Evolutionary conservation across 371 early-diverging fungal species (phyloP), one percentile per base, ranked within the genome.

Genomic region (Lichtheimia ramosa): DNA sequence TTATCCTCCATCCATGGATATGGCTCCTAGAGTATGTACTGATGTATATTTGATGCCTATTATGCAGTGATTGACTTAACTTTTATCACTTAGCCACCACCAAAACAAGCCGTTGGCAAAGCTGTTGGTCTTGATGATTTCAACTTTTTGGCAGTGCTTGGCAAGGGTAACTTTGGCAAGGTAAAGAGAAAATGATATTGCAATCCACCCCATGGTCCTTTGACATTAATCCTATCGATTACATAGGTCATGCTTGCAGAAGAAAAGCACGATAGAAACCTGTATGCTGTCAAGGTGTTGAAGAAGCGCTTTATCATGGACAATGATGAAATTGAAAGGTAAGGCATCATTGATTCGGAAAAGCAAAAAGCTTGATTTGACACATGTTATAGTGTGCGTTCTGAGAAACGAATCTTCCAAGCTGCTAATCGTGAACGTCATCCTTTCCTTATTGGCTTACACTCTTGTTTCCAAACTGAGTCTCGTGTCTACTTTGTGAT

Each of bases 141-240:
- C 66, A 84, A 89, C 61, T 92, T 99, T 59, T 67, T 97, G 58
- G 92, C 94, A 43, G 97, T 98, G 3, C 74, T 99, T 16, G 99
- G 99, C 57, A 95, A 92, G 74, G 99, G 99, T 43, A 95, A 94
- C 72, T 99, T 98, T 85, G 99, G 99, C 61, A 99, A 99, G 83
- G 91, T 92, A 58, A 57, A 25, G 5, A 25, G 25, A 20, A 5
- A 59, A 23, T 6, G 15, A 4, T 15, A 40, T 43, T 43, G 1
- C 18, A 27, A 16, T 28, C 7, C 7, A 3, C 7, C 25, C 25
- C 1, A 21, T 25, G 3, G 4, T 0, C 43, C 5, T 48, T 1
- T 58, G 48, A 24, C 20, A 24, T 8, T 16, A 2, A 58, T 43
- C 16, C 20, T 55, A 28, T 51, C 15, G 7, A 6, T 5, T 7